Percentiles rank a stretch among this genome's conserved stretches.
Conservation (phyloP, 1,284 basidiomycete genomes). For the Rhodotorula sp. region DNA sequence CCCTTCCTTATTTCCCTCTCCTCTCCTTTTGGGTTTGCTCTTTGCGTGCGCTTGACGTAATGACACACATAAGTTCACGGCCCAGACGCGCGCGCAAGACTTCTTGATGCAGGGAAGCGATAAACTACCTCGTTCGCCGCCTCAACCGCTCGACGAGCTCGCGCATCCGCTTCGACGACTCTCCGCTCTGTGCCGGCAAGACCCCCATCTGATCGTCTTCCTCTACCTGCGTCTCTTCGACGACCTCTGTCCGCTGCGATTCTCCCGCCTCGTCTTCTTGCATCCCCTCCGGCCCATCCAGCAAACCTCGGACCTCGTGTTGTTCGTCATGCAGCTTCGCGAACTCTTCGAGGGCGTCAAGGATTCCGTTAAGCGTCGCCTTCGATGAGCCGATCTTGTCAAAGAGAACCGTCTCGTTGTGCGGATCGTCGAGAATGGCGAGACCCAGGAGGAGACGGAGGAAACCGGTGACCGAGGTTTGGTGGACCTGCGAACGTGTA, state of each 20-base stretch:
- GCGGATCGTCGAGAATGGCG: constrained; percentile 12
- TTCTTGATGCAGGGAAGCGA: neutral
- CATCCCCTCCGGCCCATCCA: neutral
- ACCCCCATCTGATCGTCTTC: neutral
- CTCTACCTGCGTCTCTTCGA: neutral
- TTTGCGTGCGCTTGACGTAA: too few species aligned
- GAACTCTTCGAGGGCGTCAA: constrained; percentile 20
- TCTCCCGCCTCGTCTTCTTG: neutral
- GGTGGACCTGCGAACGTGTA: constrained; percentile 12
- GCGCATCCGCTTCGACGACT: neutral
- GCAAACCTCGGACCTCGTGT: neutral
- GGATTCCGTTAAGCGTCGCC: neutral
- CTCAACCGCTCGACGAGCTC: constrained; percentile 8
- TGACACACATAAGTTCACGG: too few species aligned
- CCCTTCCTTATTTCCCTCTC: too few species aligned
- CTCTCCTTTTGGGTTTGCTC: too few species aligned
- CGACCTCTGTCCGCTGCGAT: neutral
- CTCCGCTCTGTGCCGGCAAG: neutral
- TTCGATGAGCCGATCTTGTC: neutral
- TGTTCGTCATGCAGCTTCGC: constrained; percentile 22
- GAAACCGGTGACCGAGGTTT: constrained; percentile 22
- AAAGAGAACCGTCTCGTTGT: constrained; percentile 20
- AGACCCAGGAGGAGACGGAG: constrained; percentile 26
- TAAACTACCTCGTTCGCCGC: neutral
- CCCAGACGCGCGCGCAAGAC: neutral